A percentile compares a stretch with the other conserved stretches of the same genome.
Conservation (phyloP, 163 green algal species). For the Picocystis sp. region DNA sequence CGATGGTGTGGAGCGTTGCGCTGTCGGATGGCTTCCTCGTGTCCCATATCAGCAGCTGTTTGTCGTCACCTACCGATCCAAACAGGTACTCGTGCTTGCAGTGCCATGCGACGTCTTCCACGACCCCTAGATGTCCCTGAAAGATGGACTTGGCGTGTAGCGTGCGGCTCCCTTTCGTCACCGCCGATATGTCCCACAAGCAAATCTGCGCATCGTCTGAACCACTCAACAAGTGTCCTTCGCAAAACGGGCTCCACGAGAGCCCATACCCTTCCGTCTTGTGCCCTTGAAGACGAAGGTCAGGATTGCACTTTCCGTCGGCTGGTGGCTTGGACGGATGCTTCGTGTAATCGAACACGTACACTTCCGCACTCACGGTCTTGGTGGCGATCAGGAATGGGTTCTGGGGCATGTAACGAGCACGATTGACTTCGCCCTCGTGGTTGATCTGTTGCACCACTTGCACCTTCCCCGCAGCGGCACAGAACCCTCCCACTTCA, state of each 20-base stretch:
- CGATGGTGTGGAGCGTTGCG: slow-evolving; percentile 11
- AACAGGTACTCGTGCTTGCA: slow-evolving; percentile 75
- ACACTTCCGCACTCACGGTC: slow-evolving; percentile 76
- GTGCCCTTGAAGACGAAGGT: slow-evolving; percentile 78
- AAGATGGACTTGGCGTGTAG: slow-evolving; percentile 61
- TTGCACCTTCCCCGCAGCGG: slow-evolving; percentile 53
- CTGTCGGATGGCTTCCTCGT: slow-evolving; percentile 27
- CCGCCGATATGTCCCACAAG: slow-evolving; percentile 84
- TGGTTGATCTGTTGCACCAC: slow-evolving; percentile 91
- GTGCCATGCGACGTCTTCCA: slow-evolving; percentile 94
- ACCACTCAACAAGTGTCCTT: slow-evolving; percentile 63
- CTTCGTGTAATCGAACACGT: slow-evolving; percentile 95
- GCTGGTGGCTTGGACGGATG: slow-evolving; percentile 76
- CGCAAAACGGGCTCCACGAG: slow-evolving; percentile 68
- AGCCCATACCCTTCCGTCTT: slow-evolving; percentile 89
- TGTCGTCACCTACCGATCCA: slow-evolving; percentile 88
- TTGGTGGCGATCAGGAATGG: slow-evolving; percentile 95
- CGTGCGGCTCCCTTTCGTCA: slow-evolving; percentile 15
- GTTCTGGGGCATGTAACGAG: slow-evolving; percentile 68
- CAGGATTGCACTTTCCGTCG: slow-evolving; percentile 68
- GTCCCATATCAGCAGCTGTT: slow-evolving; percentile 92
- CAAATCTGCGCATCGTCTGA: slow-evolving; percentile 96
- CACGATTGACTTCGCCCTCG: slow-evolving; percentile 79
- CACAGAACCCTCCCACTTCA: slow-evolving; percentile 84
- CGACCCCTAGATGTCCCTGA: slow-evolving; percentile 43